These are phyloP conservation scores for Strobilomyces confusus DNA, from an alignment of 768 basidiomycete species.

Conservation along the genomic window DNA sequence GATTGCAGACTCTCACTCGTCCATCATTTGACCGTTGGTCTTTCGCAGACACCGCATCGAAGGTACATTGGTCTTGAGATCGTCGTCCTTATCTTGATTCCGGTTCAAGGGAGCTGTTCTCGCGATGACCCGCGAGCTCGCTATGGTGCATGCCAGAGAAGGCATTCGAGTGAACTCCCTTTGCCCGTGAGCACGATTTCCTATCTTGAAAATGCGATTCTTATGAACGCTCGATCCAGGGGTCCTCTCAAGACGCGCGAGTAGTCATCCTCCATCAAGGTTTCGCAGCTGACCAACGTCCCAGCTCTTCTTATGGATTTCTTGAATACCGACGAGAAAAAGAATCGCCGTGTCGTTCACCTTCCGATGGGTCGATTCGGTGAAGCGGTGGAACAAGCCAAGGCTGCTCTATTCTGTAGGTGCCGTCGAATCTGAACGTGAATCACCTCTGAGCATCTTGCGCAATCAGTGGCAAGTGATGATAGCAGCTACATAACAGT, in stretches of 20 bases:
- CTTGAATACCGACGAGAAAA: slow-evolving; percentile 93
- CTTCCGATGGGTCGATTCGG: slow-evolving; percentile 98
- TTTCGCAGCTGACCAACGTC: not conserved
- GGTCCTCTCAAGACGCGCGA: slow-evolving; percentile 93
- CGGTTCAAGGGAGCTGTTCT: slow-evolving; percentile 81
- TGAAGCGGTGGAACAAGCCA: slow-evolving; percentile 92
- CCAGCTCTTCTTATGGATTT: slow-evolving; percentile 98
- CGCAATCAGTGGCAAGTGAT: slow-evolving; percentile 72
- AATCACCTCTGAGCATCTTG: slow-evolving; percentile 4
- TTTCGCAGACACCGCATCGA: slow-evolving; percentile 83
- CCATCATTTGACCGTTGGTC: slow-evolving; percentile 1
- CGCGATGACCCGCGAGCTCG: slow-evolving; percentile 96
- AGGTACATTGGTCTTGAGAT: slow-evolving; percentile 45
- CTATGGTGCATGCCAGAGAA: slow-evolving; percentile 96
- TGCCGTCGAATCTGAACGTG: slow-evolving; percentile 20
- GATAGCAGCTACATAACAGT: slow-evolving; percentile 97
- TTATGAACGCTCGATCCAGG: slow-evolving; percentile 36
- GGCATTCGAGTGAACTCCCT: slow-evolving; percentile 95
- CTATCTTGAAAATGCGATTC: not conserved
- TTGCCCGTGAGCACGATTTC: slow-evolving; percentile 72
- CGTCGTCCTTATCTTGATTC: slow-evolving; percentile 6
- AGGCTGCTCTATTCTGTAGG: slow-evolving; percentile 89
- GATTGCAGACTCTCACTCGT: not conserved
- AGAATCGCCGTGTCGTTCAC: slow-evolving; percentile 83
- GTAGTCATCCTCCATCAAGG: slow-evolving; percentile 22